Evolutionary conservation across 2,329 filamentous ascomycete species (phyloP).

Genomic region (Sporothrix pallida): DNA sequence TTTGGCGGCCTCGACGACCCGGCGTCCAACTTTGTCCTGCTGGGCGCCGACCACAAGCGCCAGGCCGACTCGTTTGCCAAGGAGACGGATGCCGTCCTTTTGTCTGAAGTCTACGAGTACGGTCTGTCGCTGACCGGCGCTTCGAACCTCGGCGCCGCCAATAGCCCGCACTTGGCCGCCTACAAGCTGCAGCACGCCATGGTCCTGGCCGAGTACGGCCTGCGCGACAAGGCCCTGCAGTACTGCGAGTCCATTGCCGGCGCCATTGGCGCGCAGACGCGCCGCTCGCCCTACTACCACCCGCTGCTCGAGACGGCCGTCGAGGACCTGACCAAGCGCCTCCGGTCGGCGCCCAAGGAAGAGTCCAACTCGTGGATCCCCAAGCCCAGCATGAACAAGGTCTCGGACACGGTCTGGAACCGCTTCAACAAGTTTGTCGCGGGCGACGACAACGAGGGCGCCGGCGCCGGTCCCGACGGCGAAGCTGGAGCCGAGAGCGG

Average conservation of each 20-base stretch:
- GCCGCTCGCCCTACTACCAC: slow-evolving; percentile 86
- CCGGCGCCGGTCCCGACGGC: slow-evolving; percentile 59
- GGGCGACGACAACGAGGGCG: slow-evolving; percentile 79
- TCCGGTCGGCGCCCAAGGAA: slow-evolving; percentile 86
- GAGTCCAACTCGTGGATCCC: slow-evolving; percentile 86
- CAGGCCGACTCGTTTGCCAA: slow-evolving; percentile 74
- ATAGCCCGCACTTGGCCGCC: slow-evolving; percentile 72
- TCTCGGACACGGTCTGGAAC: slow-evolving; percentile 86
- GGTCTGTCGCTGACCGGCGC: slow-evolving; percentile 73
- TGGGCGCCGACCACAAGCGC: slow-evolving; percentile 81
- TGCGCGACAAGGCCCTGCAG: slow-evolving; percentile 79
- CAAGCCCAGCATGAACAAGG: slow-evolving; percentile 94
- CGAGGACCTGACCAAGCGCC: slow-evolving; percentile 80
- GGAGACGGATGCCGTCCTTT: slow-evolving; percentile 83
- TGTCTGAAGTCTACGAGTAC: slow-evolving; percentile 97
- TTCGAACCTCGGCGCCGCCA: slow-evolving; percentile 42
- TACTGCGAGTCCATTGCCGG: slow-evolving; percentile 87
- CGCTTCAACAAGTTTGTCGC: slow-evolving; percentile 97
- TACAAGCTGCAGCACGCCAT: slow-evolving; percentile 93
- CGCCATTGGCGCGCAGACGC: slow-evolving; percentile 79
- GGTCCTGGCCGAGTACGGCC: slow-evolving; percentile 81
- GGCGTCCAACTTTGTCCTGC: slow-evolving; percentile 72
- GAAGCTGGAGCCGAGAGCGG: slow-evolving; percentile 67
- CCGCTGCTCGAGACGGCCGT: slow-evolving; percentile 73
- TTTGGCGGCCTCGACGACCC: slow-evolving; percentile 86